Base-by-base conservation (phyloP, 1,284 basidiomycete genomes). In the Sporisorium scitamineum region DNA sequence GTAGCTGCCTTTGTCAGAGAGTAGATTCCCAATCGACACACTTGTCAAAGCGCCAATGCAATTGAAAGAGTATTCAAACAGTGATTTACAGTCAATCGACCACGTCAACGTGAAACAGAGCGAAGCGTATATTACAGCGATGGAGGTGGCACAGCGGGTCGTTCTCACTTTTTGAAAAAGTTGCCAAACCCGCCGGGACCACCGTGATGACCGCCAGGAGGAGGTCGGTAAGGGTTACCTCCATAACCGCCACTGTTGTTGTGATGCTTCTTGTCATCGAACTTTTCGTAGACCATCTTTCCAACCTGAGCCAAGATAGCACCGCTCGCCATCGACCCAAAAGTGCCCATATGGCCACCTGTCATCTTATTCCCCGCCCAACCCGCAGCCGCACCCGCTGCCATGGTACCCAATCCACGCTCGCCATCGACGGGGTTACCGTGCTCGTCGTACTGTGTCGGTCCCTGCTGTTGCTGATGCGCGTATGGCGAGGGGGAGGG, bases 401-500 rank as follows among this genome's bases (percentile, higher is more conserved):
- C 79, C 80, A 82, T 82, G 20, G 80, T 82, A 26, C 80, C 80
- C 1, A 82, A 24, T 4, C 80, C 80, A 16, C 80, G 70, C 42
- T 82, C 80, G 54, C 79, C 80, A 2, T 68, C 68, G 41, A 80
- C 45, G 6, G 79, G 79, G 37, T 81, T 73, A 42, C 80, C 80
- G 45, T 78, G 47, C 54, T 72, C 66, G 37, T 82, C 79, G 67
- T 80, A 80, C 45, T 77, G 79, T 55, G 56, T 52, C 0, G 63
- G 78, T 2, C 59, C 59, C 47, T 69, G 73, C 32, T 70, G 66
- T 14, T 69, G 62, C 32, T 53, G 51, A 5, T 45, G 32, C 3
- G 26, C 4, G 45, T 67, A 54, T 2, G 56, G 47, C n/a, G 53
- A 70, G 20, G 67, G 59, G 14, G 61, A 31, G 16, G 59, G 34